A percentile compares a stretch with the other conserved stretches of the same genome.
Evolutionary conservation across 2,329 filamentous ascomycete genomes (phyloP).

Genomic region (Penicillium sp.): DNA sequence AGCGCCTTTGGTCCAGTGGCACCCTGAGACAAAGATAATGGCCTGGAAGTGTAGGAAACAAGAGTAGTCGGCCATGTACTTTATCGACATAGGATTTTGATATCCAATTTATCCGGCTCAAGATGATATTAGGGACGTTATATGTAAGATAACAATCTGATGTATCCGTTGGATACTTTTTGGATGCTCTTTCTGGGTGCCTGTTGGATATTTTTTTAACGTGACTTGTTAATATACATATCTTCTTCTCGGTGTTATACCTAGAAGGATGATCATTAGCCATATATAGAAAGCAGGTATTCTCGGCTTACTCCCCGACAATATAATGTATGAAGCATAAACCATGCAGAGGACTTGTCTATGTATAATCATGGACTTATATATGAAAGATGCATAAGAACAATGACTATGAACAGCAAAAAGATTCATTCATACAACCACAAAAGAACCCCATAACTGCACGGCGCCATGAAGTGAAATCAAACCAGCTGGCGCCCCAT

Average conservation of each 20-base stretch:
- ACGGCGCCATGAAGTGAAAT: conserved; percentile 1
- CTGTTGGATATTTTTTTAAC: no score
- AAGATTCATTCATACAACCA: conserved; percentile 4
- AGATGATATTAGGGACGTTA: neutral
- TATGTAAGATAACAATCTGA: no score
- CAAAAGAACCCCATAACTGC: neutral
- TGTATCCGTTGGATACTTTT: neutral
- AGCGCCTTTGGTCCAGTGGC: no score
- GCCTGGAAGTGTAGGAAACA: no score
- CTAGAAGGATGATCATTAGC: neutral
- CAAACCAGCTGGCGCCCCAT: conserved; percentile 8
- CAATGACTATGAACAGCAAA: neutral
- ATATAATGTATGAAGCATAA: neutral
- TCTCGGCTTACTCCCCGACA: neutral
- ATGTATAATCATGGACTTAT: neutral
- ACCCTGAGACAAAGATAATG: no score
- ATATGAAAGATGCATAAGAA: neutral
- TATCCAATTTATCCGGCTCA: neutral
- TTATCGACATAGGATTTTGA: no score
- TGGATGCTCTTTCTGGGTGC: neutral
- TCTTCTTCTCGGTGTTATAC: neutral
- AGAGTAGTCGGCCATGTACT: neutral
- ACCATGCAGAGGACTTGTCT: neutral
- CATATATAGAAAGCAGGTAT: no score
- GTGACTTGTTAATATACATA: neutral